Evolutionary conservation across 2,329 filamentous ascomycete genomes (phyloP), one percentile per base, ranked within the genome.

Genomic region (Aspergillus thermomutatus): DNA sequence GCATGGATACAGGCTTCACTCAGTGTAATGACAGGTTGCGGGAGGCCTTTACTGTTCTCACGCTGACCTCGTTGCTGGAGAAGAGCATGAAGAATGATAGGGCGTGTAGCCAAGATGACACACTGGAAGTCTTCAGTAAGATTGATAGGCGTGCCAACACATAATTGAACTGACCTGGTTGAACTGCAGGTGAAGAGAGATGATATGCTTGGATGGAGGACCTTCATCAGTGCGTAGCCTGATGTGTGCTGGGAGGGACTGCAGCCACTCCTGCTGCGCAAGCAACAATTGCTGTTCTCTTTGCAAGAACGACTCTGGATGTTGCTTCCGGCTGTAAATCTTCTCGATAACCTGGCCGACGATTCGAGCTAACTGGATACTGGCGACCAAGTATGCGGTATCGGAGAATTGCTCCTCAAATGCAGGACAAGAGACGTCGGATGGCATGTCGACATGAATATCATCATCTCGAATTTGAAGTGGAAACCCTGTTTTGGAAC

Each of bases 391-490:
- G 53, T 70, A 69, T n/a, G 60, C 63, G 2, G 61, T 66, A 52
- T 72, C 68, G 1, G 64, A 60, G 40, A 73, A 73, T 43, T 74
- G 68, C 28, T 69, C 65, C 4, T 56, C 57, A 1, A 67, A 62
- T 17, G 56, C 54, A 14, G 64, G 60, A 1, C 63, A 56, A 8
- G 49, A 45, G 1, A 63, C 55, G 3, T 60, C 58, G 1, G 69
- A 68, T 4, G 71, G 72, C 47, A 71, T 53, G 9, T 71, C 66
- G 25, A 69, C 65, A 37, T 70, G 63, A 11, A 75, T 79, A 26
- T 79, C 78, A 7, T 77, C 70, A 37, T 81, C 78, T 4, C 71
- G 70, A 9, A 82, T 74, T 14, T 76, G 75, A 0, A 76, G 67
- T 0, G 80, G 77, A 48, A 79, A 76, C 0, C 79, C 77, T 0